These are phyloP conservation scores for Fraxinus sp. DNA, from an alignment of 305 asterid genomes.

Conservation along the genomic window DNA sequence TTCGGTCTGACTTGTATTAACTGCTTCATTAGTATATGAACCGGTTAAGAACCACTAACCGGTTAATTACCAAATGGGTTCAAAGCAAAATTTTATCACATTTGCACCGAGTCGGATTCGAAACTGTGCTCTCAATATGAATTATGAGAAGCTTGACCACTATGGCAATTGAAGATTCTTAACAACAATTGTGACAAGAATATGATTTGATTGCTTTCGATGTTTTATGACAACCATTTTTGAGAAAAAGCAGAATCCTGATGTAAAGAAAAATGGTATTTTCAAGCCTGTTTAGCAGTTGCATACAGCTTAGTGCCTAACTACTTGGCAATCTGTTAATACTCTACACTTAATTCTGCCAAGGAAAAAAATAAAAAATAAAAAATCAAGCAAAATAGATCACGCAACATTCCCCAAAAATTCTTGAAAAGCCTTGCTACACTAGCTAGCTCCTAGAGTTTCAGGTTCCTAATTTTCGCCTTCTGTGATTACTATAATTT, in stretches of 20 bases:
- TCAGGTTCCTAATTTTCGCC: background rate
- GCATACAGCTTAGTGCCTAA: background rate
- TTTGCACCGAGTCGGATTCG: too few relatives aligned
- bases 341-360: background rate
- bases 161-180: too few relatives aligned
- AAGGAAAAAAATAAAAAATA: background rate
- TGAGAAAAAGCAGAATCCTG: background rate
- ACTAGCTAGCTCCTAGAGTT: background rate
- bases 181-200: too few relatives aligned
- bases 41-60: too few relatives aligned
- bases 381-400: background rate
- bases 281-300: background rate
- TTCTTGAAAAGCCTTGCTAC: background rate
- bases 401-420: background rate
- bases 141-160: too few relatives aligned
- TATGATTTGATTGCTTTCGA: background rate
- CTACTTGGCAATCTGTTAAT: background rate
- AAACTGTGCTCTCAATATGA: too few relatives aligned
- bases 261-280: background rate
- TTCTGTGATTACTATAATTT: background rate
- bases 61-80: too few relatives aligned
- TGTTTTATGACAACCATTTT: background rate
- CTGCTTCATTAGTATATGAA: too few relatives aligned
- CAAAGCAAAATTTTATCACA: too few relatives aligned
- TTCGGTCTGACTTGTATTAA: too few relatives aligned